Base-by-base conservation (phyloP, 768 basidiomycete genomes). In the Saitozyma podzolica region DNA sequence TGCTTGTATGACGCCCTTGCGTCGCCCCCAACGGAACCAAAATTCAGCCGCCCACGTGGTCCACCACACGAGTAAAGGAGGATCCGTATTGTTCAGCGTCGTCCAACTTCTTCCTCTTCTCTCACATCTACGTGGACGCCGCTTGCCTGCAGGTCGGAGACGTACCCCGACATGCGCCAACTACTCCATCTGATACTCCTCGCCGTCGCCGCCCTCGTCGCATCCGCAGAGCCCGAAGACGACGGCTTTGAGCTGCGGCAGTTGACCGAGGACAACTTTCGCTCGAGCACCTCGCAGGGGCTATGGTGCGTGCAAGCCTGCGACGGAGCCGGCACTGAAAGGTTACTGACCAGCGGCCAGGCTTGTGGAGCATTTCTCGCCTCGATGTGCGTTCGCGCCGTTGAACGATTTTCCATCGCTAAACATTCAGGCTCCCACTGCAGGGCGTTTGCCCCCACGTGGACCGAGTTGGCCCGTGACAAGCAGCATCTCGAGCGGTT, bases 301-400 rank as follows among this genome's bases (percentile, higher is more conserved):
- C 40, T 80, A 54, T 81, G 80, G 80, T 80, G 42, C 62, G 77
- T 62, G 16, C 8, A 19, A 8, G 43, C 37, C 40, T 19, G 49
- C 51, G 41, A 10, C 39, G n/a, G 45, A 4, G 3, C 48, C 17
- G 52, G 41, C n/a, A n/a, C 9, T n/a, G 41, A 6, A 47, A 17
- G n/a, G 45, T 17, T 2, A 13, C 13, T 47, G 13, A 13, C 3
- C 11, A 58, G 37, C 9, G n/a, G 43, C 9, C 58, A 82, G 87
- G 87, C 86, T 94, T 62, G 82, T 95, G 54, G 92, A 95, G 70
- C 88, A 90, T 78, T 96, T 86, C 76, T 92, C 90, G 0, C 93
- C 93, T 0, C 88, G 87, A 72, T 96, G 93, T 78, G 40, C 64
- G 71, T 54, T 48, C 20, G 40, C 40, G 43, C 29, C 29, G 29